Conservation (phyloP, 106 monocot species). For the Phalaenopsis equestris region DNA sequence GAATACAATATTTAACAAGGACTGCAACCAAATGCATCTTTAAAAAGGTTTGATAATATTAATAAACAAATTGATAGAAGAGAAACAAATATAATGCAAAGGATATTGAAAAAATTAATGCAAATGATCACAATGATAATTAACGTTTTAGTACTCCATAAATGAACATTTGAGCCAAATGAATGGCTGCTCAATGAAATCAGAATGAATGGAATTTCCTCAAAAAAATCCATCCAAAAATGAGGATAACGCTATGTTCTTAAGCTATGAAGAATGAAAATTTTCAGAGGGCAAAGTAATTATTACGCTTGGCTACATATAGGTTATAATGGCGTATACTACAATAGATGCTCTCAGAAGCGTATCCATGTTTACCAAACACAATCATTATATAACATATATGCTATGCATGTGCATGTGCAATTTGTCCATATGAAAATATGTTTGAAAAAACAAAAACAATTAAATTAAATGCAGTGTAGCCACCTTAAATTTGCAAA, state of each 20-base stretch:
- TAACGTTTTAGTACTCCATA: background rate
- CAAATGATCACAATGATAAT: background rate
- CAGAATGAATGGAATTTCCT: background rate
- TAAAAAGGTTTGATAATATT: background rate
- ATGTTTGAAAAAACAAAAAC: background rate
- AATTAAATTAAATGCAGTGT: background rate
- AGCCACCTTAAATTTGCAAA: background rate
- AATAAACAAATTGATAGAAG: background rate
- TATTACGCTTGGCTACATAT: no score
- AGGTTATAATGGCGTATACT: no score
- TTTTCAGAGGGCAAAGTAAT: background rate
- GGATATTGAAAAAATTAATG: background rate
- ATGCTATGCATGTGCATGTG: background rate
- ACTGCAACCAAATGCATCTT: background rate
- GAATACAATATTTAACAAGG: background rate
- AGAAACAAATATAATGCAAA: background rate
- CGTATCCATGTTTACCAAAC: background rate
- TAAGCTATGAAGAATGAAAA: background rate
- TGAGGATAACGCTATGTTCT: background rate
- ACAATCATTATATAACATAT: background rate
- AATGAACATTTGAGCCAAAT: background rate
- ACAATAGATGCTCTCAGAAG: no score
- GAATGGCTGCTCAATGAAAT: background rate
- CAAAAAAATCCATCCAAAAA: background rate
- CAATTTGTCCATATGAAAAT: background rate